Evolutionary conservation across 192 early-diverging fungal genomes (phyloP), one percentile per base, ranked within the genome.

Genomic region (Backusella parvicylindrica): DNA sequence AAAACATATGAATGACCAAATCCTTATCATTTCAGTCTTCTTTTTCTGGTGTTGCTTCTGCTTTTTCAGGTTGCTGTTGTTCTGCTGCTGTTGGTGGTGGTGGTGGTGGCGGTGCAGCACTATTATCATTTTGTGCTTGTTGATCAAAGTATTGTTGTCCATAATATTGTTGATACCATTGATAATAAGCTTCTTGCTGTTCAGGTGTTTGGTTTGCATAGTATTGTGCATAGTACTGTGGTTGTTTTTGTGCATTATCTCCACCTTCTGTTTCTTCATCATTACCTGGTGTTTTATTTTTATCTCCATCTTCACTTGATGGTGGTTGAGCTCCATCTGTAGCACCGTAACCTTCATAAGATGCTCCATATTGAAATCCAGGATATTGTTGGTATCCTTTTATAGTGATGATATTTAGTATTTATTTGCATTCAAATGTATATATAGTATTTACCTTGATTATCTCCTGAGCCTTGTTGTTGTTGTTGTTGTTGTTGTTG

Each of bases 161-260:
- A 75, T 84, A 83, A 35, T 85, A 81, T 53, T 85, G 84, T 36
- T 81, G 79, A 35, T 86, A 86, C 63, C 83, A 84, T 63, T 86
- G 84, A 40, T 78, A 77, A 64, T 83, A 82, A 15, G 80, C 80
- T 12, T 81, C 82, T n/a, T 73, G 75, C 15, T 75, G 74, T 32
- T 69, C 74, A 0, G 66, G 41, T 41, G 67, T 38, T 68, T 69
- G 66, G 30, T 83, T 76, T 40, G 77, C 81, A 75, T 83, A 85
- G 68, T 82, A 83, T 1, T 80, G 80, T n/a, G 78, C 81, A 64
- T 83, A 83, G n/a, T 85, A 81, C 28, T 72, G 74, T 18, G n/a
- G n/a, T n/a, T n/a, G n/a, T n/a, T n/a, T n/a, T n/a, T 68, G 26
- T 23, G 36, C 35, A 12, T 75, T 74, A 40, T 43, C 60, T 7